A percentile compares a stretch with the other conserved stretches of the same genome.
Conservation (phyloP, 805 yeast species). For the Saturnispora galanensis region DNA sequence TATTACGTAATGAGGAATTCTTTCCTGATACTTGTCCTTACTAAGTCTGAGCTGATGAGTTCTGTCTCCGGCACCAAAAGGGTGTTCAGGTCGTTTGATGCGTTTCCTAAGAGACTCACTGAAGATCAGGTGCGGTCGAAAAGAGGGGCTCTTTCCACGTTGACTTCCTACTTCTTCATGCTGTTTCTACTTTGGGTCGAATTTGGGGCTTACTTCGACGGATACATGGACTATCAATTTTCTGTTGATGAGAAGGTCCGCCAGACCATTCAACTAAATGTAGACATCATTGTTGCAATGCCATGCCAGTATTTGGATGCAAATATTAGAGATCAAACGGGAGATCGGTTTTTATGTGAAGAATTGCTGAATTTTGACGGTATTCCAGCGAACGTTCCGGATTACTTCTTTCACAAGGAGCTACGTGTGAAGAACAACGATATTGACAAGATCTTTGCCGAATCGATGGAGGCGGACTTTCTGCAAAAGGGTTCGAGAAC, state of each 20-base stretch:
- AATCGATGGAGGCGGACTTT: constrained; percentile 58
- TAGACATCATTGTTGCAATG: constrained; percentile 74
- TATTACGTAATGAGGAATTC: neutral
- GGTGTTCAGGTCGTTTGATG: constrained; percentile 48
- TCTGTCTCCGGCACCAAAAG: constrained; percentile 5
- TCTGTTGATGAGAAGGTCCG: constrained; percentile 54
- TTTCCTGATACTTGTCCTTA: neutral
- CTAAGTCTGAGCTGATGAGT: neutral
- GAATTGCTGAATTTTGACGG: constrained; percentile 70
- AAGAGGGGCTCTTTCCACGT: constrained; percentile 68
- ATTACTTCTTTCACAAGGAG: constrained; percentile 28
- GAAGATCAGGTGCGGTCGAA: constrained; percentile 62
- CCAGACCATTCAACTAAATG: constrained; percentile 54
- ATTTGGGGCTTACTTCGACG: constrained; percentile 77
- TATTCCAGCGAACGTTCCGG: constrained; percentile 45
- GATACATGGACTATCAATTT: constrained; percentile 68
- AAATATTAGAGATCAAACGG: constrained; percentile 66
- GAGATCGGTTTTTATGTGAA: constrained; percentile 68
- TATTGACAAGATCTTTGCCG: constrained; percentile 55
- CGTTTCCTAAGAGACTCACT: constrained; percentile 66
- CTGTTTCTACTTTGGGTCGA: constrained; percentile 74
- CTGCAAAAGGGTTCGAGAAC: constrained; percentile 32
- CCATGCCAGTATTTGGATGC: constrained; percentile 73
- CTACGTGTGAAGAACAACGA: constrained; percentile 37
- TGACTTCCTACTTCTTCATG: constrained; percentile 51